Conservation (phyloP, 306 rosid genomes). For the Trifolium repens region DNA sequence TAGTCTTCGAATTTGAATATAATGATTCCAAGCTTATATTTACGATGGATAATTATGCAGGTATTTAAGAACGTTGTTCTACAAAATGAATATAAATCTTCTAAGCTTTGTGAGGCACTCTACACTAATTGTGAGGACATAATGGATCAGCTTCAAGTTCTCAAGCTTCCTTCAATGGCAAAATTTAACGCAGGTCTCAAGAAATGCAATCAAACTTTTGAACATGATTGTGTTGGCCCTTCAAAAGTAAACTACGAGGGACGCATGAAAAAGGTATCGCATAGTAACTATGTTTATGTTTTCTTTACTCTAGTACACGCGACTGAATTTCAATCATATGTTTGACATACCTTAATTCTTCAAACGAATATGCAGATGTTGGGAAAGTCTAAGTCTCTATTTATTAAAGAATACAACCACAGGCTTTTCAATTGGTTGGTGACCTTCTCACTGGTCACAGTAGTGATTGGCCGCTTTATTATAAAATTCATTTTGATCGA, state of each 20-base stretch:
- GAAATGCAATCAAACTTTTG: slow-evolving; percentile 79
- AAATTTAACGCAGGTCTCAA: slow-evolving; percentile 80
- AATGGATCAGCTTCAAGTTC: slow-evolving; percentile 87
- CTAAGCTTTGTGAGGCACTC: slow-evolving; percentile 77
- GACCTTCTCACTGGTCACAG: slow-evolving; percentile 90
- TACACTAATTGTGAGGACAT: slow-evolving; percentile 75
- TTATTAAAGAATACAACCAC: slow-evolving; percentile 92
- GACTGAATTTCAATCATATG: slow-evolving; percentile 25
- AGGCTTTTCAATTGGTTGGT: slow-evolving; percentile 99
- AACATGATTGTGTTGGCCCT: slow-evolving; percentile 75
- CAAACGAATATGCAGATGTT: slow-evolving; percentile 60
- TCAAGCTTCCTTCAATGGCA: slow-evolving; percentile 87
- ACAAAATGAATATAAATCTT: slow-evolving; percentile 70
- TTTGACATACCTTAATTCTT: slow-evolving; percentile 13
- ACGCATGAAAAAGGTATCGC: slow-evolving; percentile 75
- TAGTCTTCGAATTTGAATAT: slow-evolving; percentile 15
- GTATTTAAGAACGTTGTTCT: slow-evolving; percentile 59
- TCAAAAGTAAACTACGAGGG: slow-evolving; percentile 71
- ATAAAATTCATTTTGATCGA: slow-evolving; percentile 82
- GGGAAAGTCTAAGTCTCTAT: slow-evolving; percentile 75
- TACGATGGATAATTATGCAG: slow-evolving; percentile 44
- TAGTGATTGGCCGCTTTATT: slow-evolving; percentile 88
- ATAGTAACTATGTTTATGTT: not conserved
- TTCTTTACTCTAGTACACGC: not conserved
- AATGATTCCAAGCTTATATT: slow-evolving; percentile 29